These are phyloP conservation scores for Trichoderma hamatum DNA, from an alignment of 2,329 filamentous ascomycete species.

Conservation along the genomic window DNA sequence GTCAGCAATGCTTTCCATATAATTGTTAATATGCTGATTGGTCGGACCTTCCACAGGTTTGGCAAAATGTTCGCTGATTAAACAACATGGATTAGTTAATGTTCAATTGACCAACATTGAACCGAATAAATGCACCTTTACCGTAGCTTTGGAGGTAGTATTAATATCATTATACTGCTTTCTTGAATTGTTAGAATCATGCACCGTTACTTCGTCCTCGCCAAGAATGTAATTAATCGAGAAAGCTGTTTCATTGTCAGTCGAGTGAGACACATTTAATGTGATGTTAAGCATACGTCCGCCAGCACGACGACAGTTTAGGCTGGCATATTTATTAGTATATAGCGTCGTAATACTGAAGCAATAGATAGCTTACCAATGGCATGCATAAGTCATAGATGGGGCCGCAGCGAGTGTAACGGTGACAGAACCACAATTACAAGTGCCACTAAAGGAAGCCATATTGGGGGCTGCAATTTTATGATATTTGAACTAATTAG, in stretches of 20 bases:
- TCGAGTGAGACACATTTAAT: not conserved
- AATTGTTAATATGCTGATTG: not conserved
- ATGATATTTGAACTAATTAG: not conserved
- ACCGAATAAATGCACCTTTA: not conserved
- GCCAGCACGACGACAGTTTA: not conserved
- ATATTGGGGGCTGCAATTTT: not conserved
- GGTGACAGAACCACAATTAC: conserved; percentile 4
- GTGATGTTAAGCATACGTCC: not conserved
- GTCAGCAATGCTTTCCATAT: not conserved
- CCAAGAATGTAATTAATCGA: not conserved
- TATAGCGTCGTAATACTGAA: not conserved
- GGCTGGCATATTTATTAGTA: not conserved
- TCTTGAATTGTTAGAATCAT: not conserved
- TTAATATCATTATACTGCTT: not conserved
- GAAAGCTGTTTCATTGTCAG: not conserved
- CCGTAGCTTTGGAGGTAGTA: not conserved
- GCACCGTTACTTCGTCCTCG: not conserved
- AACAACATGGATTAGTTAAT: not conserved
- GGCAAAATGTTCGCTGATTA: not conserved
- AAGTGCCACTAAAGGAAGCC: not conserved
- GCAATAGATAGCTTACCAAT: not conserved
- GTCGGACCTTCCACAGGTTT: not conserved
- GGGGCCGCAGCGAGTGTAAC: not conserved
- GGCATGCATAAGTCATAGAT: not conserved
- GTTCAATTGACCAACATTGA: not conserved